Evolutionary conservation across 768 basidiomycete species (phyloP).

Genomic region (Daedalea quercina): DNA sequence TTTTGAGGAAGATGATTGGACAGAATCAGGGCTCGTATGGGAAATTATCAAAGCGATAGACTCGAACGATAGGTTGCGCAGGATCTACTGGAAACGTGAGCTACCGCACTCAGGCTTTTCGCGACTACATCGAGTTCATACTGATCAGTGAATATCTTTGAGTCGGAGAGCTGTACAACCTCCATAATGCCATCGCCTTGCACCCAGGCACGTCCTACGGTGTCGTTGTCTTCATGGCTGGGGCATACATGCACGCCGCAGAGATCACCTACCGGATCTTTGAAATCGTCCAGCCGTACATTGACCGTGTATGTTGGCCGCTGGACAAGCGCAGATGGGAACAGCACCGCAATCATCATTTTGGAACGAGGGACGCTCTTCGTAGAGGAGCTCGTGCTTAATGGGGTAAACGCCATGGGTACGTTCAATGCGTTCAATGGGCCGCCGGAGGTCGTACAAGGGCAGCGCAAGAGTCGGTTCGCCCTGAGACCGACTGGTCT

Average conservation of each 20-base stretch:
- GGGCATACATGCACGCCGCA: slow-evolving; percentile 16
- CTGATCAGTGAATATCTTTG: neutral
- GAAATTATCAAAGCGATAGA: slow-evolving; percentile 19
- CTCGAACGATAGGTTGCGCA: slow-evolving; percentile 14
- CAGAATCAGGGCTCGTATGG: slow-evolving; percentile 16
- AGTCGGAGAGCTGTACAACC: neutral
- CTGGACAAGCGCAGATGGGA: slow-evolving; percentile 12
- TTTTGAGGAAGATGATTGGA: slow-evolving; percentile 24
- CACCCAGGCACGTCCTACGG: slow-evolving; percentile 23
- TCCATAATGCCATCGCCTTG: slow-evolving; percentile 16
- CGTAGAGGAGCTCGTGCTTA: slow-evolving; percentile 8
- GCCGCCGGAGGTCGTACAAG: neutral
- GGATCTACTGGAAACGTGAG: slow-evolving; percentile 25
- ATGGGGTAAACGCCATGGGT: slow-evolving; percentile 16
- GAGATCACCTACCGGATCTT: slow-evolving; percentile 19
- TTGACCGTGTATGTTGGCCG: slow-evolving; percentile 22
- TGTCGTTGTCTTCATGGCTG: slow-evolving; percentile 22
- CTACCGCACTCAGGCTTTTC: neutral
- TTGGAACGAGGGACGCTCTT: slow-evolving; percentile 19
- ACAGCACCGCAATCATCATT: slow-evolving; percentile 8
- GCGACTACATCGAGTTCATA: neutral
- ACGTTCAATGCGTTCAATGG: slow-evolving; percentile 10
- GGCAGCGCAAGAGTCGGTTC: slow-evolving; percentile 3
- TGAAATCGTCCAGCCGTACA: slow-evolving; percentile 21
- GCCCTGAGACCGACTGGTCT: slow-evolving; percentile 20